Evolutionary conservation across 495 filamentous ascomycete species (phyloP), one percentile per base, ranked within the genome.

Genomic region (Recurvomyces mirabilis): DNA sequence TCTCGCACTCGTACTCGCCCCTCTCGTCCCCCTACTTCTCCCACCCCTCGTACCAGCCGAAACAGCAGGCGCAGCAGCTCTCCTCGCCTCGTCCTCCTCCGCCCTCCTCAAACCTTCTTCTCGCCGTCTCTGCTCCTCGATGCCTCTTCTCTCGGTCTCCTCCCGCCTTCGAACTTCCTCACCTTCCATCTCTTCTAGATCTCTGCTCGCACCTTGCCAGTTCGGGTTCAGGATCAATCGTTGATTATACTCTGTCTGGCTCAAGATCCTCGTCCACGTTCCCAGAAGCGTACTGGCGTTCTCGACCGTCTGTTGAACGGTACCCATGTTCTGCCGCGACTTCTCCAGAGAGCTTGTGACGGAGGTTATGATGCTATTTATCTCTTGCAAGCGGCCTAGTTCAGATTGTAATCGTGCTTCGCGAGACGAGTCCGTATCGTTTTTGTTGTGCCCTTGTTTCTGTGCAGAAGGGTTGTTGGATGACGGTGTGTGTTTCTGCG

Each of bases 221-320:
- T 77, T 68, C 1, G 83, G 82, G 52, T 89, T 84, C 26, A 95
- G 74, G 21, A 98, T 81, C 33, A 96, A 65, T 3, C 91, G 79
- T 57, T 96, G 87, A 56, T 93, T 96, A 61, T 98, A 88, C 64
- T 98, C 91, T 0, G 91, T 95, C 59, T 95, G 91, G 18, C 83
- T 88, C 4, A 98, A 74, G 49, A 96, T 95, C 43, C 87, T 79
- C 32, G 87, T 93, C 87, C 87, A 98, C 20, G 91, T 91, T 53
- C 88, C 86, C 26, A 98, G 74, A n/a, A 98, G 75, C 0, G 84
- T 86, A 26, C 87, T 88, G n/a, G 89, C 86, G 33, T 84, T 87
- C 40, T 73, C 68, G 20, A 95, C 84, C 3, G 91, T 95, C 39
- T 73, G 71, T 31, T 82, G 83, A 11, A 98, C 87, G 11, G 84